phyloP scores from a whole-genome alignment of 352 stramenopile genomes.

The Plasmopara muralis region DNA sequence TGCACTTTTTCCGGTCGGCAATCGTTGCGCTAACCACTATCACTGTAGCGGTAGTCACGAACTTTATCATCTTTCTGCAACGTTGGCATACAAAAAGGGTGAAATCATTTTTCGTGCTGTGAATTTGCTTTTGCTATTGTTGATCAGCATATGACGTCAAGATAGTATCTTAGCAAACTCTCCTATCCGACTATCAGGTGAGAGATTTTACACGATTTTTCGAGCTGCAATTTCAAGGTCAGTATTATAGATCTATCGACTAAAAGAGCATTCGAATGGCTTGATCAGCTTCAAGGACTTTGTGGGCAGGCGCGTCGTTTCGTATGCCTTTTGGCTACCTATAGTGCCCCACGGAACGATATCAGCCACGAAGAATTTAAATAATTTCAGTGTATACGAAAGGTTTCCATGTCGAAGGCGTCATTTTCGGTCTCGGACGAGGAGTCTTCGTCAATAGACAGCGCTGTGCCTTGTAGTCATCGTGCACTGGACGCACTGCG shows the following conservation, averaged over 20 bases:
- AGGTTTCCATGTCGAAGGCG: conserved; percentile 11
- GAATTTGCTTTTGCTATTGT: too few species aligned
- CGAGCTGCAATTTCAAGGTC: not conserved
- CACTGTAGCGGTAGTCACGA: too few species aligned
- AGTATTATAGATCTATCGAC: not conserved
- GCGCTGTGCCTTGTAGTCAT: conserved; percentile 11
- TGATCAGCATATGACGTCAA: too few species aligned
- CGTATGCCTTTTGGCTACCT: not conserved
- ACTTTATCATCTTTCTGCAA: too few species aligned
- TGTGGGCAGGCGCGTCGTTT: not conserved
- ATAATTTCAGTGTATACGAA: conserved; percentile 18
- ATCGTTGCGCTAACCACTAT: too few species aligned
- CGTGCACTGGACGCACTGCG: conserved; percentile 21
- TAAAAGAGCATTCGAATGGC: conserved; percentile 4
- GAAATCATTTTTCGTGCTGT: too few species aligned
- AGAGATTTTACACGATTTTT: conserved; percentile 26
- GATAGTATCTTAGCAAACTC: too few species aligned
- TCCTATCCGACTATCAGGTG: too few species aligned
- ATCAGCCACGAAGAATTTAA: conserved; percentile 4
- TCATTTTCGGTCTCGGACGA: conserved; percentile 6
- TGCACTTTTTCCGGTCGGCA: too few species aligned
- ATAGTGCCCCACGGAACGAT: not conserved
- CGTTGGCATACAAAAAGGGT: too few species aligned
- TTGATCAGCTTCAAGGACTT: not conserved
- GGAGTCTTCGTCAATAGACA: conserved; percentile 6